These are phyloP conservation scores for Agapanthus africanus DNA, from an alignment of 106 monocot genomes.

Conservation along the genomic window DNA sequence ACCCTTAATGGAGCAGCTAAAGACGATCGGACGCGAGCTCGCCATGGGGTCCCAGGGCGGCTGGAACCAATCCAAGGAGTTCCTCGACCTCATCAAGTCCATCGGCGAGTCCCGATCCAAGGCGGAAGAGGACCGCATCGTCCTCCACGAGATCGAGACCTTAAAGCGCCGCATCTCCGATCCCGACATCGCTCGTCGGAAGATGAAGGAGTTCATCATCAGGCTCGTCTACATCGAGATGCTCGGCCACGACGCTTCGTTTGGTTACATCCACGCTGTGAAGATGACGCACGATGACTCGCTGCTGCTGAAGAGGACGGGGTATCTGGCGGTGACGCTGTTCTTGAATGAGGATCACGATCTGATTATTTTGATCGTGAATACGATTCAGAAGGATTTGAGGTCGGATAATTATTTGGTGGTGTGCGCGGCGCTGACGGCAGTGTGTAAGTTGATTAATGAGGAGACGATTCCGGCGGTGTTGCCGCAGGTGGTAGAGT, in stretches of 20 bases:
- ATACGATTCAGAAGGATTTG: conserved; percentile 98
- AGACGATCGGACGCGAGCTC: conserved; percentile 91
- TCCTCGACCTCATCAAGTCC: conserved; percentile 94
- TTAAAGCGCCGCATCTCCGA: conserved; percentile 78
- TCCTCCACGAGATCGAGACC: conserved; percentile 71
- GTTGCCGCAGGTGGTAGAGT: conserved; percentile 91
- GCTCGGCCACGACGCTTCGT: conserved; percentile 98
- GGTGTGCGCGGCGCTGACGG: conserved; percentile 74
- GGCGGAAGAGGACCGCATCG: conserved; percentile 96
- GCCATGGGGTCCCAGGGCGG: conserved; percentile 97
- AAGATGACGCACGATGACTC: conserved; percentile 96
- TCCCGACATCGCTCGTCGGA: conserved; percentile 75
- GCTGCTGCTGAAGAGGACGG: conserved; percentile 74
- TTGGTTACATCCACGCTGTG: conserved; percentile 97
- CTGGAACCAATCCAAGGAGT: conserved; percentile 87
- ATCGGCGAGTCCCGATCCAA: conserved; percentile 98
- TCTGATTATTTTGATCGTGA: conserved; percentile 91
- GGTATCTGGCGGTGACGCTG: conserved; percentile 90
- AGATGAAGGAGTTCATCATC: conserved; percentile 95
- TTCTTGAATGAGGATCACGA: conserved; percentile 92
- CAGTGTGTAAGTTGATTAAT: conserved; percentile 83
- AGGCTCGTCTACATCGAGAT: conserved; percentile 95
- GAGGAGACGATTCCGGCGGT: conserved; percentile 98
- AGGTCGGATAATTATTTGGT: conserved; percentile 83
- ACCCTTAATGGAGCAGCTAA: conserved; percentile 91